Conservation (phyloP, 1,284 basidiomycete species). For the Ganoderma lingzhi region DNA sequence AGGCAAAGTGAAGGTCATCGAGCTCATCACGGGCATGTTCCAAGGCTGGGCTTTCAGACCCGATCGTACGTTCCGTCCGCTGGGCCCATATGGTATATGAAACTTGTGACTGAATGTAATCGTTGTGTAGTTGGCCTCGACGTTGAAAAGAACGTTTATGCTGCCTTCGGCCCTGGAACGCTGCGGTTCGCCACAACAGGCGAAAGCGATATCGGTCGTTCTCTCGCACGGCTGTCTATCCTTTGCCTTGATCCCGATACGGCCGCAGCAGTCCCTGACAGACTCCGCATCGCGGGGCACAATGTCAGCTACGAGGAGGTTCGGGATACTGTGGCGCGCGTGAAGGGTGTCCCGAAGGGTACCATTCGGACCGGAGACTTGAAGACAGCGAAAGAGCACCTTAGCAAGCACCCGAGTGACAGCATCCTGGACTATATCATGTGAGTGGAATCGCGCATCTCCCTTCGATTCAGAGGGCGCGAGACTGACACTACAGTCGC, state of each 20-base stretch:
- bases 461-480: not conserved
- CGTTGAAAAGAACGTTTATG: conserved; percentile 30
- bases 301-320: conserved; percentile 30
- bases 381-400: conserved; percentile 21
- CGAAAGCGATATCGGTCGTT: conserved; percentile 37
- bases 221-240: conserved; percentile 37
- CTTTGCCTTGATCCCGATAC: conserved; percentile 33
- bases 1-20: conserved; percentile 35
- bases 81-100: not conserved
- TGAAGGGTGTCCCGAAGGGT: conserved; percentile 24
- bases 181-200: conserved; percentile 33
- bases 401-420: conserved; percentile 25
- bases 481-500: not conserved
- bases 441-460: conserved; percentile 13
- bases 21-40: conserved; percentile 37
- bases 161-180: conserved; percentile 30
- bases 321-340: conserved; percentile 28
- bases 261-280: conserved; percentile 34
- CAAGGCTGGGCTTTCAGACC: conserved; percentile 29
- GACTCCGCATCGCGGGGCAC: conserved; percentile 35
- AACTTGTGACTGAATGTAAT: not conserved
- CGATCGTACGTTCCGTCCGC: conserved; percentile 17
- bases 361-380: conserved; percentile 29
- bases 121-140: conserved; percentile 37
- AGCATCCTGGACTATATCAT: conserved; percentile 24